Evolutionary conservation across 768 basidiomycete species (phyloP).

Genomic region (Boletus vinaceobasis): DNA sequence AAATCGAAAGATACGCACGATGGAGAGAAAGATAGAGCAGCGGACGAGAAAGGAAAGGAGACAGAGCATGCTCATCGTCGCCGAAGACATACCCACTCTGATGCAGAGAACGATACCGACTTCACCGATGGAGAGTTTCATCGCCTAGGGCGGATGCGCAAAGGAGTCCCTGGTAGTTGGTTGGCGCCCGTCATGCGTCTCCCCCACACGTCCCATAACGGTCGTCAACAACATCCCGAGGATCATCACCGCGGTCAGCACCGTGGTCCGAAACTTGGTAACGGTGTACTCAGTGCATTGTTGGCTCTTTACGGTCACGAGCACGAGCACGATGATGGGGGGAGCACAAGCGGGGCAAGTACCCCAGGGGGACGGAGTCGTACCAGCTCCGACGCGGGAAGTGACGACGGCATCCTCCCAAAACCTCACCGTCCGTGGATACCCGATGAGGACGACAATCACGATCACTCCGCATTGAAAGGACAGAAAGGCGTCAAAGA

Average conservation of each 20-base stretch:
- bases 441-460: conserved; percentile 3
- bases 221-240: conserved; percentile 4
- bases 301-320: conserved; percentile 54
- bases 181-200: conserved; percentile 2
- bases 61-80: not conserved
- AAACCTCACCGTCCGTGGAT: conserved; percentile 24
- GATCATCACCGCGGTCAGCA: conserved; percentile 1
- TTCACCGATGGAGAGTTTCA: not conserved
- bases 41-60: conserved; percentile 10
- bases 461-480: conserved; percentile 1
- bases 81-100: conserved; percentile 6
- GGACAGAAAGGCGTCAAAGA: not conserved
- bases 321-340: conserved; percentile 28
- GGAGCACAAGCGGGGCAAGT: conserved; percentile 21
- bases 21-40: not conserved
- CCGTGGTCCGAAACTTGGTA: conserved; percentile 27
- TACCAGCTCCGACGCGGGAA: conserved; percentile 19
- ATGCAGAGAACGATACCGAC: conserved; percentile 8
- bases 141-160: conserved; percentile 12
- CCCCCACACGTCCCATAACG: conserved; percentile 1
- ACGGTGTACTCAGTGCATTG: conserved; percentile 63
- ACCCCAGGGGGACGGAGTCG: conserved; percentile 17
- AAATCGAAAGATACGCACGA: not conserved
- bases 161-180: conserved; percentile 19
- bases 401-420: conserved; percentile 17